Percentiles rank a stretch among this genome's conserved stretches.
Conservation (phyloP, 805 yeast genomes). For the Sungouiella thailandica region DNA sequence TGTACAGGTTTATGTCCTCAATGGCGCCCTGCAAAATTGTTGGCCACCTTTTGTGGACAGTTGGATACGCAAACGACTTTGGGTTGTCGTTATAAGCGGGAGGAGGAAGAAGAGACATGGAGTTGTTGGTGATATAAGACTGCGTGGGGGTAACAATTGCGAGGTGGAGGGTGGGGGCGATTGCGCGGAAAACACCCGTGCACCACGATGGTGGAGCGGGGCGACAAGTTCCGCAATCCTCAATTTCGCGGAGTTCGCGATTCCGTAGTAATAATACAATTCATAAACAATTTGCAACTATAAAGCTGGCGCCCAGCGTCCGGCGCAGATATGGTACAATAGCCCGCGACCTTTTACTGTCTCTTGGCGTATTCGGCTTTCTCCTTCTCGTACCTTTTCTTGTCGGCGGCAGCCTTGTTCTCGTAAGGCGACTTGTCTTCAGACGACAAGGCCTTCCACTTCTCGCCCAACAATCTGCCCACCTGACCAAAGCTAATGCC, state of each 20-base stretch:
- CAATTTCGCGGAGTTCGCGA: too few relatives aligned
- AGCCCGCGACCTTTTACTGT: too few relatives aligned
- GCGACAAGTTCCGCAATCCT: neutral
- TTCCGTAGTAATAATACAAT: conserved; percentile 5
- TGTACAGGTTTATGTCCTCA: conserved; percentile 47
- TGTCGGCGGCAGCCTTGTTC: conserved; percentile 90
- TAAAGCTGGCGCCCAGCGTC: too few relatives aligned
- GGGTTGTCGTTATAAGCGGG: conserved; percentile 62
- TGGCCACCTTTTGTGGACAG: conserved; percentile 85
- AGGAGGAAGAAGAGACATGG: conserved; percentile 44
- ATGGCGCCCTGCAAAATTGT: conserved; percentile 65
- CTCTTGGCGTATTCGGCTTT: conserved; percentile 75
- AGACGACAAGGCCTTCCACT: conserved; percentile 85
- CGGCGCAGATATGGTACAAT: too few relatives aligned
- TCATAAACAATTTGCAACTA: conserved; percentile 4
- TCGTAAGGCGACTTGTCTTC: conserved; percentile 89
- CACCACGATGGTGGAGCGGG: neutral
- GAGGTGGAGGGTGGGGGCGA: neutral
- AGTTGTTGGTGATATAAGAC: neutral
- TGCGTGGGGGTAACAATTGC: neutral
- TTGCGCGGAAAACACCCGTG: conserved; percentile 1
- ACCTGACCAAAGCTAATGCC: conserved; percentile 92
- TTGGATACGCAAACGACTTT: conserved; percentile 75
- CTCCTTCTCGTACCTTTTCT: conserved; percentile 95
- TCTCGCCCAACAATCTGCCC: conserved; percentile 92